Base-by-base conservation (phyloP, 257 asterid genomes). In the Solanum sejunctum region DNA sequence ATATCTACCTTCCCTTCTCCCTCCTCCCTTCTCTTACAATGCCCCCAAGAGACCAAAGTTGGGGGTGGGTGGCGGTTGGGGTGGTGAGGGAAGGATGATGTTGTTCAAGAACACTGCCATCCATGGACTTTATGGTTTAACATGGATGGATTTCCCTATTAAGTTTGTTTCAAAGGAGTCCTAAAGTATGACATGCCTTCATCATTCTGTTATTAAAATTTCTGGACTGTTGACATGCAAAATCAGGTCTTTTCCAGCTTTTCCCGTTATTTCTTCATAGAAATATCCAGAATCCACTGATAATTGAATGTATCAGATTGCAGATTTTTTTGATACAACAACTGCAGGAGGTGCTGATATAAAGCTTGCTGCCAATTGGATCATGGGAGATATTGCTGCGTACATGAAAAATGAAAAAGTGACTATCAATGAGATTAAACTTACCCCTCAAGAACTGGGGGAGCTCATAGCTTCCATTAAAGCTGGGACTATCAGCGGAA, bases 331-430 rank as follows among this genome's bases (percentile, higher is more conserved):
- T 84, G 96, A 95, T 89, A 91, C 92, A 58, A 91, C 99, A 20
- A 85, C 93, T 79, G 92, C 89, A 84, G 88, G 89, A 36, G 98
- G 97, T 43, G 93, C 97, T 73, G 98, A 97, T 86, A 73, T 94
- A 66, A 97, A 97, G 84, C 89, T 94, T 81, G 94, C 97, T 88
- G 89, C 99, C 69, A 97, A 97, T 82, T 97, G 99, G 99, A 92
- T 97, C 86, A 97, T 97, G 99, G 96, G 99, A 28, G 99, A 97
- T 88, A 89, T 97, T 87, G 97, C 98, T 91, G 97, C 97, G 32
- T 94, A 93, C 86, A 84, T 97, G 96, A 97, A 97, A 81, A 93
- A 97, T 63, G 98, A 94, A 86, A 95, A 94, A 89, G 81, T 95
- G 86, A 86, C 94, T 32, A 89, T 97, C 85, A 83, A 80, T 84